Conservation (phyloP, 441 rosid genomes). For the Populus trichocarpa region DNA sequence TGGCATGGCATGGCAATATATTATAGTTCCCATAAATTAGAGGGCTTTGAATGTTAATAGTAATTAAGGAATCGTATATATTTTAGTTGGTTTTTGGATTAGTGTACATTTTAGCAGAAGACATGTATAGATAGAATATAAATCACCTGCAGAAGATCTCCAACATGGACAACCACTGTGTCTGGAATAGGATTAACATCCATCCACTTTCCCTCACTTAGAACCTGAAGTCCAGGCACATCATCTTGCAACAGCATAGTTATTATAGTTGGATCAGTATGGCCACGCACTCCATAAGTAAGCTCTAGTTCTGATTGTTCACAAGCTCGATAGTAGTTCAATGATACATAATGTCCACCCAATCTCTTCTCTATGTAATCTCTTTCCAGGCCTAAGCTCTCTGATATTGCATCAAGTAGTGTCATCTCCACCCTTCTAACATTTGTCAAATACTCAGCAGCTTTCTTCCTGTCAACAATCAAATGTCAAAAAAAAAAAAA, state of each 20-base stretch:
- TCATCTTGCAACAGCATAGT: conserved; percentile 55
- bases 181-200: conserved; percentile 41
- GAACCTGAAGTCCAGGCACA: conserved; percentile 46
- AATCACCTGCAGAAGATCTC: conserved; percentile 48
- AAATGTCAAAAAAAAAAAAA: neutral
- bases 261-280: conserved; percentile 41
- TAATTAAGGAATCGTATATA: neutral
- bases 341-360: conserved; percentile 52
- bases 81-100: too few species aligned
- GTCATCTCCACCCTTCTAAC: conserved; percentile 32
- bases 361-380: conserved; percentile 29
- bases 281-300: conserved; percentile 45
- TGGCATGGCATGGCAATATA: neutral
- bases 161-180: conserved; percentile 52
- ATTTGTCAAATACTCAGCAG: conserved; percentile 35
- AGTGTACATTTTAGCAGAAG: too few species aligned
- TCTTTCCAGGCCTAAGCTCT: conserved; percentile 43
- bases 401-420: conserved; percentile 48
- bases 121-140: neutral
- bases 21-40: neutral
- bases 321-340: conserved; percentile 55
- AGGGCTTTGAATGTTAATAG: neutral
- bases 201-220: conserved; percentile 40
- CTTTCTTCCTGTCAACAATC: conserved; percentile 27
- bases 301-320: conserved; percentile 42